phyloP scores from a whole-genome alignment of 2,329 filamentous ascomycete genomes.

The Aspergillus ochraceus region DNA sequence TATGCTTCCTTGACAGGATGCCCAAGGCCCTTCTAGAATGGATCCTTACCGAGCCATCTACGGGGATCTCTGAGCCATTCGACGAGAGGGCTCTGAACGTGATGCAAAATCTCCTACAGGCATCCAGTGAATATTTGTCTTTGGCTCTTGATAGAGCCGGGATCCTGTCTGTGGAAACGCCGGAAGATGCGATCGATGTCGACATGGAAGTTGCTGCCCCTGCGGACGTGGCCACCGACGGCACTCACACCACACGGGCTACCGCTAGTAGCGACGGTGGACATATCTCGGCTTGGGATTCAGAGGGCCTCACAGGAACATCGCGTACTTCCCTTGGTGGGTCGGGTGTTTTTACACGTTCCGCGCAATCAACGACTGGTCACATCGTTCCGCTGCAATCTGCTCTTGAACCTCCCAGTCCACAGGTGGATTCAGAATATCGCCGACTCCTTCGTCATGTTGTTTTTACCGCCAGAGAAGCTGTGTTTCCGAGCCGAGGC shows the following conservation, averaged over 20 bases:
- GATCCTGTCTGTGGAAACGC: constrained; percentile 8
- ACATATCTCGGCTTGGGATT: too few relatives aligned
- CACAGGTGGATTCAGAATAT: neutral
- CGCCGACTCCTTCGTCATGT: constrained; percentile 1
- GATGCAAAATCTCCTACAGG: constrained; percentile 5
- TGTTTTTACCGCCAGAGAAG: constrained; percentile 1
- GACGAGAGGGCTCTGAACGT: constrained; percentile 1
- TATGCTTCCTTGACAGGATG: constrained; percentile 13
- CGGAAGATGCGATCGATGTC: neutral
- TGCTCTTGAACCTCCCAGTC: neutral
- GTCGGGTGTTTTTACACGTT: neutral
- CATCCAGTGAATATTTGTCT: neutral
- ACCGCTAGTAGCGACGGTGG: neutral
- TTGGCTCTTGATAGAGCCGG: constrained; percentile 10
- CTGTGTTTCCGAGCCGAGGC: constrained; percentile 1
- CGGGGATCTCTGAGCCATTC: constrained; percentile 4
- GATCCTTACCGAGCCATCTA: constrained; percentile 12
- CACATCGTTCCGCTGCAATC: neutral
- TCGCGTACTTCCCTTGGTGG: neutral
- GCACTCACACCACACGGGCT: neutral
- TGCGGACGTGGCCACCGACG: neutral
- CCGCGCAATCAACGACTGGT: neutral
- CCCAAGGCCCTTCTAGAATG: constrained; percentile 11
- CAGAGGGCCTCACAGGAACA: too few relatives aligned
- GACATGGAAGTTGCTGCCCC: neutral